Conservation (phyloP, 1,284 basidiomycete genomes). For the Cronartium ribicola region DNA sequence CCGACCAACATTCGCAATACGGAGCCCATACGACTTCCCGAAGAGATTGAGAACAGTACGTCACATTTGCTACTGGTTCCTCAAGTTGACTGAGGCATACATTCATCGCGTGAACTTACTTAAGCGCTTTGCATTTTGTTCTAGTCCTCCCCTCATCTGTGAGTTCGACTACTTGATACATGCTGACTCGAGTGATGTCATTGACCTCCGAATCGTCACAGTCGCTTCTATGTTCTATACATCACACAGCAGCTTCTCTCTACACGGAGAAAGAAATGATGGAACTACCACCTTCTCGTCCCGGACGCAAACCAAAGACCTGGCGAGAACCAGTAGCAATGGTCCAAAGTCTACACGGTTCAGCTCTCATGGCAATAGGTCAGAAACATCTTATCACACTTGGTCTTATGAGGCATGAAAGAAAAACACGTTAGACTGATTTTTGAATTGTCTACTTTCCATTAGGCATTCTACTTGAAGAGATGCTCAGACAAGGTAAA, state of each 20-base stretch:
- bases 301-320: neutral
- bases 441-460: neutral
- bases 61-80: no score
- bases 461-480: neutral
- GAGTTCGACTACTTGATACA: no score
- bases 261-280: neutral
- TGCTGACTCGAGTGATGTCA: no score
- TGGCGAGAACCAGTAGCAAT: neutral
- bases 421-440: neutral
- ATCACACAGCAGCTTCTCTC: neutral
- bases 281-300: neutral
- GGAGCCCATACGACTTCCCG: no score
- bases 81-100: no score
- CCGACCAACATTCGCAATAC: no score
- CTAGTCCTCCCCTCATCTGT: no score
- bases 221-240: neutral
- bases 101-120: no score
- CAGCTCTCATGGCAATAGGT: neutral
- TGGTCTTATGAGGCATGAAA: neutral
- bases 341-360: constrained; percentile 8
- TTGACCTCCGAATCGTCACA: neutral
- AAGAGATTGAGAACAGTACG: no score
- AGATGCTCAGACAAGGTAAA: no score
- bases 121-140: no score
- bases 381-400: neutral